Base-by-base conservation (phyloP, 1,284 basidiomycete species). In the Phellinidium pouzarii region DNA sequence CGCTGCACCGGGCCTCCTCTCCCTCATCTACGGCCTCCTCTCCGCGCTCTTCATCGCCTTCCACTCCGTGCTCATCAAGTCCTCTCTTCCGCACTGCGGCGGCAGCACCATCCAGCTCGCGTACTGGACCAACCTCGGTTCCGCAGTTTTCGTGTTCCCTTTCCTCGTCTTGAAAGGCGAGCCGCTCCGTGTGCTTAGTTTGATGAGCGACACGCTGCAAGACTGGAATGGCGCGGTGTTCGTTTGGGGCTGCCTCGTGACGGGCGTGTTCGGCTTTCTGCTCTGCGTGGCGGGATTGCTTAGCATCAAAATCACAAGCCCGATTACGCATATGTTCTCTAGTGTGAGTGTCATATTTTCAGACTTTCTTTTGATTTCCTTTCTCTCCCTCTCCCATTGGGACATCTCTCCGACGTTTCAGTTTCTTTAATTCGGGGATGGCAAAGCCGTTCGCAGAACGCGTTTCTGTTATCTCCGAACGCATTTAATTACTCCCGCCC, bases 301-400 rank as follows among this genome's bases (percentile, higher is more conserved):
- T 55, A 82, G 80, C 61, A 84, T 87, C 67, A 86, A 85, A 61
- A 74, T 85, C 45, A 86, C 83, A 11, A 82, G 80, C 59, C 84
- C 83, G 4, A 73, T 86, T 52, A 85, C 83, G 1, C 84, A 85
- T 63, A 87, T 87, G 84, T 84, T 86, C 66, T 82, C 80, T 17
- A 82, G 80, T 60, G 83, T 84, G 61, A 65, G 80, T 74, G 31
- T 34, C 50, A 27, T 31, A 26, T 45, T 37, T 48, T 48, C 52
- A 45, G 52, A 20, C 40, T 22, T 31, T 20, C 20, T 41, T 41
- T 50, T n/a, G 38, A n/a, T 26, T 45, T 38, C 44, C 22, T 4
- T 49, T 5, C 36, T 2, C 36, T 29, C 50, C 22, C 38, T 37
- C 23, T 37, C 46, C 11, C 36, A 23, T 45, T n/a, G n/a, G n/a